Evolutionary conservation across 2,329 filamentous ascomycete genomes (phyloP).

Genomic region (Mollisia scopiformis): DNA sequence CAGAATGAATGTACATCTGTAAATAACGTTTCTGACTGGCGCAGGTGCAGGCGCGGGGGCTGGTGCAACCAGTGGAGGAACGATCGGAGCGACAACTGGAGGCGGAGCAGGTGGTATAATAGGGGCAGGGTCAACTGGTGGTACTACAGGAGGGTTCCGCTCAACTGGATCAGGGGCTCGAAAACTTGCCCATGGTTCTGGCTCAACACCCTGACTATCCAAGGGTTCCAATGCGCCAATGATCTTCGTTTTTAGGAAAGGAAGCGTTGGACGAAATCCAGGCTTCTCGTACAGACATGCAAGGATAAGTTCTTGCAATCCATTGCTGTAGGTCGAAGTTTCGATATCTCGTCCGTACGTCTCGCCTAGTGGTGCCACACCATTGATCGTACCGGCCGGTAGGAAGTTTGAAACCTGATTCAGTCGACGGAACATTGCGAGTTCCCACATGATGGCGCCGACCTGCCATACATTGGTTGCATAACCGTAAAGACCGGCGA

Average conservation of each 20-base stretch:
- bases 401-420: not conserved
- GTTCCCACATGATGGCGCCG: not conserved
- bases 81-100: no score
- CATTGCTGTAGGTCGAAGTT: not conserved
- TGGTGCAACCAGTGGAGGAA: no score
- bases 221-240: not conserved
- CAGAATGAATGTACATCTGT: not conserved
- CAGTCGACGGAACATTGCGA: not conserved
- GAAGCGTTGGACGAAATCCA: not conserved
- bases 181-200: not conserved
- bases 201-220: not conserved
- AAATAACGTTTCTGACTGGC: not conserved
- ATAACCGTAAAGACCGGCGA: not conserved
- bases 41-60: not conserved
- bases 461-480: not conserved
- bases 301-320: constrained; percentile 2
- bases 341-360: constrained; percentile 2
- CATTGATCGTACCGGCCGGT: not conserved
- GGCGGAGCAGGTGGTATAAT: no score
- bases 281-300: constrained; percentile 7
- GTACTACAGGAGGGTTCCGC: not conserved
- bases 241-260: not conserved
- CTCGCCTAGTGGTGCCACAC: not conserved
- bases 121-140: no score
- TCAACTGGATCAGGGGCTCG: not conserved